Base-by-base conservation (phyloP, 140 eudicot species). In the Stevia rebaudiana region DNA sequence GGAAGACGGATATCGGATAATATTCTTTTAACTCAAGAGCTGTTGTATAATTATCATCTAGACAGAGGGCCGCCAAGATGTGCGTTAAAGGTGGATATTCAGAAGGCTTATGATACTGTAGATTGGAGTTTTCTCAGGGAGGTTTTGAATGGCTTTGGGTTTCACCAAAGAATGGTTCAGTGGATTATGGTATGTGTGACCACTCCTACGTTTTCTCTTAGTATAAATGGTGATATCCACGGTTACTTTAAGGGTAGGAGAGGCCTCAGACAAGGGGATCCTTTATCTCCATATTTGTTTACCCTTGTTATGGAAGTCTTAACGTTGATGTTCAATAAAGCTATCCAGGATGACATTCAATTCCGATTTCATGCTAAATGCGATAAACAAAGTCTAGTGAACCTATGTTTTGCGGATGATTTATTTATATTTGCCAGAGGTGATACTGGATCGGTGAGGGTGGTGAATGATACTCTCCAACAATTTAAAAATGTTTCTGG, bases 391-490 rank as follows among this genome's bases (percentile, higher is more conserved):
- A 8, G 19, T 8, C 19, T 43, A 0, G 15, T 19, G 2, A 18
- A 43, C 5, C 8, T 43, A 2, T 43, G 50, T n/a, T 43, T 43
- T 43, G 21, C 21, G 0, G 50, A 43, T 43, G 21, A 43, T 15
- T 5, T 43, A 2, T 43, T 43, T 4, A 2, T n/a, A 1, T 43
- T 43, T n/a, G 3, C 9, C 6, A 8, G 15, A 4, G 21, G 21
- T n/a, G 50, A 43, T 6, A 0, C 3, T 3, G 0, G 2, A 1
- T 15, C 50, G 4, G 50, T 43, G 4, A 4, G 2, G 5, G 15
- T 9, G 5, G 19, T 43, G 5, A n/a, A 13, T 3, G 22, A 16
- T 0, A 3, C 24, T 0, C 0, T 46, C 0, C 4, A 33, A 0
- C 8, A 33, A 0, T 33, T 33, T 8, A 33, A 33, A 8, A 0